Base-by-base conservation (phyloP, 148 eudicot genomes). In the Fagopyrum homotropicum region DNA sequence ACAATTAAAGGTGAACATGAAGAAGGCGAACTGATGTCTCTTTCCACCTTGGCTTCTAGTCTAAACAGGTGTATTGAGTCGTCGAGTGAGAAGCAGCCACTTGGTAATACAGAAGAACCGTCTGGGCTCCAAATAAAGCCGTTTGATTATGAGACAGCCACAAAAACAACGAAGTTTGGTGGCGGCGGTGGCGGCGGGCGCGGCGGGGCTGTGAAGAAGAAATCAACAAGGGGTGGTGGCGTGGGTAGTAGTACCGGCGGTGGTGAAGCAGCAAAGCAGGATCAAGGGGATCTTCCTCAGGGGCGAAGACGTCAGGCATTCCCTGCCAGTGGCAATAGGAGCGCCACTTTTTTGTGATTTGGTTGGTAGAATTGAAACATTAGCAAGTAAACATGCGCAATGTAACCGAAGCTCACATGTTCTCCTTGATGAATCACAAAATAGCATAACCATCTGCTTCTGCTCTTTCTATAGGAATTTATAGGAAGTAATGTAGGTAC, bases 261-360 rank as follows among this genome's bases (percentile, higher is more conserved):
- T 47, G 83, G 75, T 73, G 55, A 73, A 73, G 75, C 76, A 73
- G 75, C 76, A 40, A 76, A 73, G 76, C 77, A 74, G 26, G 86
- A 81, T 57, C 90, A 83, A 49, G 85, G 51, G 48, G 44, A 81
- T 57, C 78, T 86, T 82, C 79, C 87, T 40, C 90, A 82, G 80
- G 99, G 98, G 72, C 85, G 81, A 82, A 85, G 98, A 78, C 97
- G 97, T 45, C 94, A 92, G 80, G 99, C 95, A 30, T 96, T 96
- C 74, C 99, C 99, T 0, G 89, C 97, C 0, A 89, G 88, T 46
- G 99, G 99, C 54, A 96, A 96, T 80, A 89, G 98, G 48, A 92
- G 90, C 73, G 89, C 92, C 2, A 96, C 98, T 64, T 96, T 92
- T 72, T 87, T 91, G 54, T 84, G 82, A 83, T 66, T 40, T 14